Conservation (phyloP, 495 filamentous ascomycete genomes). For the Parathielavia hyrcaniae region DNA sequence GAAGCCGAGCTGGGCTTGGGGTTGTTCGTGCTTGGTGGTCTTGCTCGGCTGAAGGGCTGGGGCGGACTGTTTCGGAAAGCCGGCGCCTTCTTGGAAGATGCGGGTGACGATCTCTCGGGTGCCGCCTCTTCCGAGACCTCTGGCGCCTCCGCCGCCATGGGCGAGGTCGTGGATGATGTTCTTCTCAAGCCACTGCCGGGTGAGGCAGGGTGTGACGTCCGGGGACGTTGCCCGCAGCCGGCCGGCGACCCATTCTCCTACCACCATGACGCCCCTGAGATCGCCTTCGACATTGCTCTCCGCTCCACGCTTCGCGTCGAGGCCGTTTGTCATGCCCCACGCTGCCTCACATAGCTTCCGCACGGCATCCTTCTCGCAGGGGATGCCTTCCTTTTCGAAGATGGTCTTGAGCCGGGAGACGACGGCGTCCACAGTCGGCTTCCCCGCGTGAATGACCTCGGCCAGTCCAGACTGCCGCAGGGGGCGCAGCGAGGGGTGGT, state of each 20-base stretch:
- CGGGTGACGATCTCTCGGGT: slow-evolving; percentile 76
- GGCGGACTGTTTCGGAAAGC: slow-evolving; percentile 58
- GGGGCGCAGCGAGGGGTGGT: slow-evolving; percentile 79
- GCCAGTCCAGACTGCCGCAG: slow-evolving; percentile 73
- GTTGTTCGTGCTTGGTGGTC: slow-evolving; percentile 39
- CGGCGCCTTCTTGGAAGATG: slow-evolving; percentile 80
- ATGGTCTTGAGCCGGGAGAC: slow-evolving; percentile 71
- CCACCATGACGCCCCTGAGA: slow-evolving; percentile 85
- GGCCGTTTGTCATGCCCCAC: slow-evolving; percentile 73
- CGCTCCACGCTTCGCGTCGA: slow-evolving; percentile 48
- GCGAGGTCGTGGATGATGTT: slow-evolving; percentile 62
- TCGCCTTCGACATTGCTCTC: slow-evolving; percentile 75
- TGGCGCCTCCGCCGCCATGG: slow-evolving; percentile 68
- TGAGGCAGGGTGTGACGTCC: slow-evolving; percentile 46
- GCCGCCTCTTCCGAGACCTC: slow-evolving; percentile 71
- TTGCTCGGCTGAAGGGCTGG: slow-evolving; percentile 11
- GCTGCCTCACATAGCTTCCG: slow-evolving; percentile 84
- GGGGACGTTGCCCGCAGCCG: slow-evolving; percentile 56
- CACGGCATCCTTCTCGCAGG: slow-evolving; percentile 78
- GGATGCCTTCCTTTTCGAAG: slow-evolving; percentile 79
- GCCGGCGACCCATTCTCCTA: slow-evolving; percentile 88
- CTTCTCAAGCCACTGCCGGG: slow-evolving; percentile 76
- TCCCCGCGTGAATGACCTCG: slow-evolving; percentile 88
- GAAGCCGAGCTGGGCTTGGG: slow-evolving; percentile 53
- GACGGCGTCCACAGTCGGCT: slow-evolving; percentile 82